phyloP scores from a whole-genome alignment of 495 filamentous ascomycete genomes.

The Penicillium manginii region DNA sequence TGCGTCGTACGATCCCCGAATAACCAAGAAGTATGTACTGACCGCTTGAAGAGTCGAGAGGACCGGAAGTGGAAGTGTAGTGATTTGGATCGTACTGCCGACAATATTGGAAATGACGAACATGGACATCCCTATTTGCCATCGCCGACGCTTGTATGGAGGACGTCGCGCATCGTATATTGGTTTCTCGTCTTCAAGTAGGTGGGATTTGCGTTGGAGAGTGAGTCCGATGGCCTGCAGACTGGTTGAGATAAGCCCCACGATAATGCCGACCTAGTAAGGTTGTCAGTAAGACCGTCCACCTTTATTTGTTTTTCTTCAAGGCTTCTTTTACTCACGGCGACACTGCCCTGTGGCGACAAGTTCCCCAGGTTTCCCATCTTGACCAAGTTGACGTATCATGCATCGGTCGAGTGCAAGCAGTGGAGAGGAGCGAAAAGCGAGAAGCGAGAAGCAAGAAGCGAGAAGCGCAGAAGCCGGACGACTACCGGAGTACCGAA shows the following conservation, averaged over 20 bases:
- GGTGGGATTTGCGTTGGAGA: constrained; percentile 97
- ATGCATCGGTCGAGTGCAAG: constrained; percentile 36
- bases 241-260: constrained; percentile 89
- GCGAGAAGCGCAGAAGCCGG: constrained; percentile 24
- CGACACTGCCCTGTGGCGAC: constrained; percentile 84
- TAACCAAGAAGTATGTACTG: constrained; percentile 24
- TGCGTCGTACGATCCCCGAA: no score
- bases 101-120: constrained; percentile 93
- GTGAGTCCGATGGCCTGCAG: constrained; percentile 95
- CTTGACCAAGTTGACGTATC: constrained; percentile 25
- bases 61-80: constrained; percentile 91
- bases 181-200: constrained; percentile 93
- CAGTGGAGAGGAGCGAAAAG: not conserved
- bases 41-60: constrained; percentile 92
- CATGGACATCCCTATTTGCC: constrained; percentile 98
- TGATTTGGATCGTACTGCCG: constrained; percentile 96
- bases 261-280: constrained; percentile 81
- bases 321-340: constrained; percentile 55
- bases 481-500: constrained; percentile 22
- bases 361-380: constrained; percentile 82
- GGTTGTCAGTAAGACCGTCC: constrained; percentile 17
- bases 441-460: not conserved
- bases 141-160: constrained; percentile 87
- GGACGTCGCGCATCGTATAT: constrained; percentile 79
- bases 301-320: not conserved